Conservation (phyloP, 1,284 basidiomycete species). For the Takashimella tepidaria region DNA sequence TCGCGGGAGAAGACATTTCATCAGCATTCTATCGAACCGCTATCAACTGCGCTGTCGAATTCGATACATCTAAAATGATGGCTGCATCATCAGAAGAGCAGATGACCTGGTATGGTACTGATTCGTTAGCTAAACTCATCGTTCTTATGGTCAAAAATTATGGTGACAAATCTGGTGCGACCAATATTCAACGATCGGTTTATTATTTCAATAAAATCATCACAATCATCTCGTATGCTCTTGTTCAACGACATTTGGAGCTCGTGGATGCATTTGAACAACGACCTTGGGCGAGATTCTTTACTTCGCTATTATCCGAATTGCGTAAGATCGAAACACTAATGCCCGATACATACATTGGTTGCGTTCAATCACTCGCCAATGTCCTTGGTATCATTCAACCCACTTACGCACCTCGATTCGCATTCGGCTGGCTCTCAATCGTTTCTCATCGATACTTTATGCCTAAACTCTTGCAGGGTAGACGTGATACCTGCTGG, state of each 20-base stretch:
- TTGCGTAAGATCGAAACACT: conserved; percentile 75
- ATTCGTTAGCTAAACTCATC: conserved; percentile 91
- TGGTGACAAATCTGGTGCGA: conserved; percentile 61
- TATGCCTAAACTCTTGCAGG: conserved; percentile 86
- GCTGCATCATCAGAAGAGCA: conserved; percentile 61
- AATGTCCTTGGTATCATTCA: conserved; percentile 95
- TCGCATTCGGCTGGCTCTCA: conserved; percentile 97
- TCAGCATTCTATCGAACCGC: conserved; percentile 98
- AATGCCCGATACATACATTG: conserved; percentile 81
- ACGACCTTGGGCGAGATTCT: conserved; percentile 98
- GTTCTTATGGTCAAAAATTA: conserved; percentile 99
- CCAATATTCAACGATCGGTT: conserved; percentile 79
- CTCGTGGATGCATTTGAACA: conserved; percentile 87
- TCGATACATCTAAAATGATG: conserved; percentile 75
- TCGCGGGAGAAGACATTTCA: conserved; percentile 93
- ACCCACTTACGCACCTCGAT: conserved; percentile 94
- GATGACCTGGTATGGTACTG: conserved; percentile 75
- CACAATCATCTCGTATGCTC: conserved; percentile 91
- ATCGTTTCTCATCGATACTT: conserved; percentile 93
- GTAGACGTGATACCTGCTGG: conserved; percentile 61
- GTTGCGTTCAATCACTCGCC: conserved; percentile 79
- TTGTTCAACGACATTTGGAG: conserved; percentile 93
- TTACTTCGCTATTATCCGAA: conserved; percentile 93
- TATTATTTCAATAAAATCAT: conserved; percentile 98
- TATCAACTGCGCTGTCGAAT: conserved; percentile 87